Evolutionary conservation across 1,139 yeast genomes (phyloP).

Genomic region (Taphrina communis): DNA sequence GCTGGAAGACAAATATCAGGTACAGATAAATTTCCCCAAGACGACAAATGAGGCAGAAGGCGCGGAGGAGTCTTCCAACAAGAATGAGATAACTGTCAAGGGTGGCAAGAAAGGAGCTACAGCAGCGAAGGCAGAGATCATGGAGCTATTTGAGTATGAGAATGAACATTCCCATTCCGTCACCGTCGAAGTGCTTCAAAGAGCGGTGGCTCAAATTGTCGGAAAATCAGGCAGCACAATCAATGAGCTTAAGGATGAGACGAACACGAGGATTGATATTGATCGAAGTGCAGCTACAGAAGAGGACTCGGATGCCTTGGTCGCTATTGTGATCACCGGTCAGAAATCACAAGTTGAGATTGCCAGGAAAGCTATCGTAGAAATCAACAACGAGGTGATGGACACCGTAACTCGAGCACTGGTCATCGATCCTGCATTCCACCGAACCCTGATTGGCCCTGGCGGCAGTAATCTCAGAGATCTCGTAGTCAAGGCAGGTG

Average conservation of each 20-base stretch:
- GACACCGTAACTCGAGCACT: conserved; percentile 68
- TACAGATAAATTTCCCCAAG: conserved; percentile 75
- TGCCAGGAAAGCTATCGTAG: conserved; percentile 69
- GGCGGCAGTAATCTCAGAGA: conserved; percentile 78
- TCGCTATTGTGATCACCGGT: conserved; percentile 76
- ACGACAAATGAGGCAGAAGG: conserved; percentile 43
- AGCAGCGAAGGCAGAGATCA: conserved; percentile 83
- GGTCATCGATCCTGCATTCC: conserved; percentile 77
- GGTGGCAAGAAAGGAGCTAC: conserved; percentile 93
- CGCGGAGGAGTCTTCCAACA: conserved; percentile 49
- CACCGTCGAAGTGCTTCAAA: conserved; percentile 67
- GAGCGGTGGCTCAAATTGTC: conserved; percentile 79
- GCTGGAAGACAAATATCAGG: conserved; percentile 86
- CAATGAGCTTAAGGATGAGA: conserved; percentile 78
- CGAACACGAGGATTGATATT: conserved; percentile 76
- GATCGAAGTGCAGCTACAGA: conserved; percentile 57
- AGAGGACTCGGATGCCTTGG: conserved; percentile 48
- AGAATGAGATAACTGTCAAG: conserved; percentile 74
- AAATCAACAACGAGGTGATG: conserved; percentile 69
- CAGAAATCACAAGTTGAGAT: conserved; percentile 77
- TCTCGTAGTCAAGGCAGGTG: conserved; percentile 81
- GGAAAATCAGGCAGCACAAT: conserved; percentile 88
- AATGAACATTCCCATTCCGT: conserved; percentile 80
- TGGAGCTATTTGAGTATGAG: conserved; percentile 83
- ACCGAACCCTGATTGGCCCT: conserved; percentile 79